These are phyloP conservation scores for Pseudonectria buxi DNA, from an alignment of 2,329 filamentous ascomycete species.

Conservation along the genomic window DNA sequence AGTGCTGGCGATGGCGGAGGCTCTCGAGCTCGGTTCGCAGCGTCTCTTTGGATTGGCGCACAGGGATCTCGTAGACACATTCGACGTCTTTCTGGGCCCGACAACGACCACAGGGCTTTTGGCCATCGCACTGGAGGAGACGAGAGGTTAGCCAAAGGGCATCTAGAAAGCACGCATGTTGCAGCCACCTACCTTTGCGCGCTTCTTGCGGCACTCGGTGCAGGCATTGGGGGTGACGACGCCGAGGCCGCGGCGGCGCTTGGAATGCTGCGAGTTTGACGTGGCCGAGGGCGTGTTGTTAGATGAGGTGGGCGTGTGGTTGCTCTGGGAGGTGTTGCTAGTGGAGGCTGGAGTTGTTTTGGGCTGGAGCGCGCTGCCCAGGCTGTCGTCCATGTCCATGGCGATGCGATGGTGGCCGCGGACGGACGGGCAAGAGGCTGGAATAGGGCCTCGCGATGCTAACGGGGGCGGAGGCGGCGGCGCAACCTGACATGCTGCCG, in stretches of 20 bases:
- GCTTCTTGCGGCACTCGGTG: slow-evolving; percentile 56
- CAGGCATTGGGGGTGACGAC: slow-evolving; percentile 55
- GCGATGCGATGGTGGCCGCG: slow-evolving; percentile 16
- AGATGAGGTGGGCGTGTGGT: slow-evolving; percentile 24
- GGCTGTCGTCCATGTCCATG: slow-evolving; percentile 24
- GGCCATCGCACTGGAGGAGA: slow-evolving; percentile 48
- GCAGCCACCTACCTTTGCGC: slow-evolving; percentile 44
- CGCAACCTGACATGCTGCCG: slow-evolving; percentile 23
- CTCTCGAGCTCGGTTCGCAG: slow-evolving; percentile 53
- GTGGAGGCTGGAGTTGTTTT: slow-evolving; percentile 9
- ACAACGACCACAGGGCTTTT: slow-evolving; percentile 50
- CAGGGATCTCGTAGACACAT: slow-evolving; percentile 55
- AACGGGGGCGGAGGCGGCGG: slow-evolving; percentile 10
- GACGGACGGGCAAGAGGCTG: too few relatives aligned
- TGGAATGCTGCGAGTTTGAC: slow-evolving; percentile 33
- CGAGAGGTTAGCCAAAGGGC: slow-evolving; percentile 10
- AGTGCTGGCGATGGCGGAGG: slow-evolving; percentile 47
- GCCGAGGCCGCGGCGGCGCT: slow-evolving; percentile 48
- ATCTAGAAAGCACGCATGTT: slow-evolving; percentile 3
- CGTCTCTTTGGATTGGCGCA: slow-evolving; percentile 58
- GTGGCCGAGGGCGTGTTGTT: slow-evolving; percentile 21
- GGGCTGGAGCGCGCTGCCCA: slow-evolving; percentile 29
- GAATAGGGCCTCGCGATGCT: slow-evolving; percentile 6
- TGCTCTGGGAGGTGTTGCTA: slow-evolving; percentile 21
- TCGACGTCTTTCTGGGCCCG: slow-evolving; percentile 46